Percentiles rank a stretch among this genome's conserved stretches.
These are phyloP conservation scores for Saccharomycopsis babjevae DNA, from an alignment of 805 yeast species.

Conservation along the genomic window DNA sequence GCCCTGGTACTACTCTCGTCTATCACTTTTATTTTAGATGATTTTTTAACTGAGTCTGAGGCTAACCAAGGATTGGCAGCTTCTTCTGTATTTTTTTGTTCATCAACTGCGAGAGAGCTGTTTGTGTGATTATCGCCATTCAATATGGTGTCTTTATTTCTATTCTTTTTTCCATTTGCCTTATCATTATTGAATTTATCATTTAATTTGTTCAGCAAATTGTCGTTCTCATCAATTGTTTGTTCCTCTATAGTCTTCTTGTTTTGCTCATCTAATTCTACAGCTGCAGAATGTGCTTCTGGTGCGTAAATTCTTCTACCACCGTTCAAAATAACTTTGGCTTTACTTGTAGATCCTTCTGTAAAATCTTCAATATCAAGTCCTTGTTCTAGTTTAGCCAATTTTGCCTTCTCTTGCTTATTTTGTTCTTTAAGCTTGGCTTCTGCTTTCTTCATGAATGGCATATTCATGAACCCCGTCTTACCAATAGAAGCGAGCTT, in stretches of 20 bases:
- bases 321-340: constrained; percentile 45
- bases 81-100: constrained; percentile 20
- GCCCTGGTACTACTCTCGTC: constrained; percentile 41
- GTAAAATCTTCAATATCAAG: constrained; percentile 32
- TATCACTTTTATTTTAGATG: constrained; percentile 37
- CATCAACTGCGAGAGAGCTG: constrained; percentile 15
- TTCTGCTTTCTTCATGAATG: constrained; percentile 88
- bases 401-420: constrained; percentile 37
- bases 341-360: constrained; percentile 29
- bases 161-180: neutral
- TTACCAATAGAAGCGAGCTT: constrained; percentile 50
- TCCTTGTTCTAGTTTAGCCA: constrained; percentile 41
- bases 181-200: constrained; percentile 19
- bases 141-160: neutral
- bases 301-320: constrained; percentile 84
- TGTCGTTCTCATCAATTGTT: constrained; percentile 40
- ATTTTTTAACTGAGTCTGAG: constrained; percentile 26
- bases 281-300: constrained; percentile 27
- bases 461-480: constrained; percentile 87
- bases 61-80: constrained; percentile 44
- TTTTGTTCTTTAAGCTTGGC: constrained; percentile 54
- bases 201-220: constrained; percentile 33
- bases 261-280: constrained; percentile 29
- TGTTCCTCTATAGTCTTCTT: constrained; percentile 33
- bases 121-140: neutral